These are phyloP conservation scores for Capsella bursapastoris DNA, from an alignment of 345 rosid genomes.

Conservation along the genomic window DNA sequence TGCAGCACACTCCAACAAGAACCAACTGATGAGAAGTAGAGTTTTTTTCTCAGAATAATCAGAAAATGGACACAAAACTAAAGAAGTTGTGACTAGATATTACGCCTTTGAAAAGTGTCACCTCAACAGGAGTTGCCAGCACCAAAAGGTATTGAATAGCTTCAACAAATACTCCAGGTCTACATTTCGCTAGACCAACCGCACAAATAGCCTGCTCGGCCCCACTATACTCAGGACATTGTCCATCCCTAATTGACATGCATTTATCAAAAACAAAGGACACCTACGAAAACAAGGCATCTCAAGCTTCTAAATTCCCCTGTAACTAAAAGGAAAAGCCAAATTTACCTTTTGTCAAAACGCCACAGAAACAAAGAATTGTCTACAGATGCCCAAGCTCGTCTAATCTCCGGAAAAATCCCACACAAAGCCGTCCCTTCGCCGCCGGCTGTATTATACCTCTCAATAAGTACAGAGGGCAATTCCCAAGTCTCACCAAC, in stretches of 20 bases:
- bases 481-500: conserved; percentile 81
- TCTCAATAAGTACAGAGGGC: conserved; percentile 82
- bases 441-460: conserved; percentile 93
- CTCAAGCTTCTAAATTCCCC: conserved; percentile 23
- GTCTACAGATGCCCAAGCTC: conserved; percentile 98
- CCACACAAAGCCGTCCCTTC: conserved; percentile 98
- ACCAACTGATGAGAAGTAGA: conserved; percentile 64
- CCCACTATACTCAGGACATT: conserved; percentile 87
- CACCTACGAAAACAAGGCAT: neutral
- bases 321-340: conserved; percentile 10
- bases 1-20: conserved; percentile 96
- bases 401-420: conserved; percentile 85
- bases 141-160: conserved; percentile 90
- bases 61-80: conserved; percentile 13
- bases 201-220: conserved; percentile 97
- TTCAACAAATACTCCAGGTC: conserved; percentile 87
- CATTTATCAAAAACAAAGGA: conserved; percentile 27
- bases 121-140: conserved; percentile 95
- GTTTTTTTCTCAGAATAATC: conserved; percentile 9
- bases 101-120: conserved; percentile 32
- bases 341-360: conserved; percentile 83
- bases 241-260: conserved; percentile 76
- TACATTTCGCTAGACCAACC: conserved; percentile 87
- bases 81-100: conserved; percentile 19
- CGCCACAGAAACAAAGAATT: conserved; percentile 94